Percentiles rank a stretch among this genome's conserved stretches.
Conservation (phyloP, 2,329 filamentous ascomycete species). For the Fusarium siculi region DNA sequence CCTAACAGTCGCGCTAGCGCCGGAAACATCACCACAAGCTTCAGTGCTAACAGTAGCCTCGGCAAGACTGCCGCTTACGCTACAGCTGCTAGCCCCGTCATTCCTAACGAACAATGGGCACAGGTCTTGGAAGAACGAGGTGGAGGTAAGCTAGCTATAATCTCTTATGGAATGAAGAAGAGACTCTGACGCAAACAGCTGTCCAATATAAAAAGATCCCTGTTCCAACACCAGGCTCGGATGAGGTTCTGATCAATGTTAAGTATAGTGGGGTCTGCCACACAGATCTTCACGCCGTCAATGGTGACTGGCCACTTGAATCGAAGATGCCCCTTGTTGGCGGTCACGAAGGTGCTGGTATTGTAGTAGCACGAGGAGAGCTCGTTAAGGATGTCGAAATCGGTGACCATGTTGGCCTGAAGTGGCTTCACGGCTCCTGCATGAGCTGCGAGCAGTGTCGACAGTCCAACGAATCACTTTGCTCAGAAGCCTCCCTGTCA, state of each 20-base stretch:
- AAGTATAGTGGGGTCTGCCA: slow-evolving; percentile 91
- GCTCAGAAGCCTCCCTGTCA: slow-evolving; percentile 75
- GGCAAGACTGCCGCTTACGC: slow-evolving; percentile 35
- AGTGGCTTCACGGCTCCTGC: slow-evolving; percentile 89
- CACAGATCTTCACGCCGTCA: slow-evolving; percentile 79
- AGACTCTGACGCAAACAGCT: slow-evolving; percentile 50
- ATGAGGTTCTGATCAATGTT: slow-evolving; percentile 89
- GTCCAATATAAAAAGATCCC: slow-evolving; percentile 80
- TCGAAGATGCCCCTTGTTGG: slow-evolving; percentile 85
- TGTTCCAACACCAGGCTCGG: slow-evolving; percentile 79
- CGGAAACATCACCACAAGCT: slow-evolving; percentile 15
- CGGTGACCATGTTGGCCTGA: slow-evolving; percentile 85
- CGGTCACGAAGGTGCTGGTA: slow-evolving; percentile 79
- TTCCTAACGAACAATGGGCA: slow-evolving; percentile 87
- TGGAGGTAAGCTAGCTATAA: slow-evolving; percentile 57
- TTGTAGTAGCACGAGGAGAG: slow-evolving; percentile 80
- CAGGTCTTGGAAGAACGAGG: slow-evolving; percentile 84
- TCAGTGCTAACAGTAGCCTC: slow-evolving; percentile 10
- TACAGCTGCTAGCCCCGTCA: slow-evolving; percentile 47
- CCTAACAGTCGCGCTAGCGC: slow-evolving; percentile 14
- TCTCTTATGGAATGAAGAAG: rapidly evolving
- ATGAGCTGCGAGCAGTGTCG: slow-evolving; percentile 83
- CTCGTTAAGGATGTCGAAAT: slow-evolving; percentile 80
- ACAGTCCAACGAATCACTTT: slow-evolving; percentile 82
- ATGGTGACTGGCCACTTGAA: slow-evolving; percentile 84